These are phyloP conservation scores for Tolypocladium tundrense DNA, from an alignment of 2,329 filamentous ascomycete genomes.

Conservation along the genomic window DNA sequence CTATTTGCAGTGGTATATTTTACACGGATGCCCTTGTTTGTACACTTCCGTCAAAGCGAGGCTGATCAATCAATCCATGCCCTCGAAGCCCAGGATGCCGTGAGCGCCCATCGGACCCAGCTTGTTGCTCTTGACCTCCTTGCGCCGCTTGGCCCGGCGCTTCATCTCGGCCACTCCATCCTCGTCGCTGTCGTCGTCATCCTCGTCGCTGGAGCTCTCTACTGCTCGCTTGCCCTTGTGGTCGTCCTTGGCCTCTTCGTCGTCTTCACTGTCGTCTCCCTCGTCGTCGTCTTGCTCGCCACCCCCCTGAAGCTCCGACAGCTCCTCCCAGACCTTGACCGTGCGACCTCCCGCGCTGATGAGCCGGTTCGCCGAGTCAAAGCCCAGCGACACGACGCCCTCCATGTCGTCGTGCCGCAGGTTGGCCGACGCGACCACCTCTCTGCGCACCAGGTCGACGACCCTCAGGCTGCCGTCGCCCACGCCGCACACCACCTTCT, in stretches of 20 bases:
- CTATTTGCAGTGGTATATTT: background rate
- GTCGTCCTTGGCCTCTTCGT: constrained; percentile 37
- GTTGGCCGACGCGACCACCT: constrained; percentile 54
- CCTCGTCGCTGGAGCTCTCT: constrained; percentile 22
- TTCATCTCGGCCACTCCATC: constrained; percentile 27
- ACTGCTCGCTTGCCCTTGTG: constrained; percentile 22
- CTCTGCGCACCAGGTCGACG: constrained; percentile 64
- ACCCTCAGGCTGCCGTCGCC: constrained; percentile 73
- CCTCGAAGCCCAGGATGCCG: constrained; percentile 39
- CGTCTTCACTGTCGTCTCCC: constrained; percentile 33
- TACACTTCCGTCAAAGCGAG: background rate
- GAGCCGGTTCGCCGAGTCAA: constrained; percentile 77
- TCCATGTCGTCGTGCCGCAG: constrained; percentile 74
- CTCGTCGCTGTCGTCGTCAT: constrained; percentile 24
- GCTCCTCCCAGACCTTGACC: constrained; percentile 89
- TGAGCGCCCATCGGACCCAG: constrained; percentile 41
- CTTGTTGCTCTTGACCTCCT: constrained; percentile 29
- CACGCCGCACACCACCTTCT: constrained; percentile 68
- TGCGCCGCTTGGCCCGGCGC: constrained; percentile 34
- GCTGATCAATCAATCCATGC: constrained; percentile 25
- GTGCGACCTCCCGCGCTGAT: constrained; percentile 79
- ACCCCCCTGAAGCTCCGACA: constrained; percentile 40
- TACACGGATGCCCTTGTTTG: background rate
- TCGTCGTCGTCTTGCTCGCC: constrained; percentile 36
- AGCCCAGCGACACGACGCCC: constrained; percentile 69